Base-by-base conservation (phyloP, 192 early-diverging fungal genomes). In the Rhizophagus prolifer region DNA sequence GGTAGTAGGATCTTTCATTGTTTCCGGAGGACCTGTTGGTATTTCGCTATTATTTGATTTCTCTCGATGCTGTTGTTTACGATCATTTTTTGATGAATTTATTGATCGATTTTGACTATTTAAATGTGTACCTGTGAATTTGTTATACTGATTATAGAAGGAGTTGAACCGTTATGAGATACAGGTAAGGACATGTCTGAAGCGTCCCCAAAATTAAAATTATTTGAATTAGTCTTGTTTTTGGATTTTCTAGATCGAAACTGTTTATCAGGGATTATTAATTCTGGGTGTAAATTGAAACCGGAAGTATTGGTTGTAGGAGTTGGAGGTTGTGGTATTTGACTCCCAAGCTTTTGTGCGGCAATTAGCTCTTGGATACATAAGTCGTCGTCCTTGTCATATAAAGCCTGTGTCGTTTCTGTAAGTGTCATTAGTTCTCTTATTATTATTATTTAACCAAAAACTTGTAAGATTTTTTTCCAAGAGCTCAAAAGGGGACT, bases 21-120 rank as follows among this genome's bases (percentile, higher is more conserved):
- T 8, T 76, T 76, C 65, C 3, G 75, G 75, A 26, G 81, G 81
- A 60, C 81, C 68, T 0, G 64, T 62, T 10, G 83, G 62, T 14
- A 79, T 72, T 1, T 75, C 46, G 9, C 62, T 58, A 23, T 76
- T 70, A 54, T 31, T 58, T 21, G 59, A 12, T 28, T 14, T 70
- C 7, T 58, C 72, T n/a, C 30, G 30, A 2, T 58, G 36, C 4
- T 21, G 34, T 58, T 38, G 36, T 60, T 23, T 46, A 34, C 41
- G 25, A 58, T 31, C 54, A 60, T 23, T 62, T n/a, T 61, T 58
- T 12, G 47, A 41, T 13, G 50, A 21, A 74, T 47, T 13, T 38
- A 65, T 8, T 70, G 14, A 23, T 34, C 19, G 12, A 31, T 59
- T 41, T 47, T 30, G 21, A 9, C 3, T 3, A 61, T 26, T 23